Evolutionary conservation across 305 asterid species (phyloP).

Genomic region (Solanum chacoense): DNA sequence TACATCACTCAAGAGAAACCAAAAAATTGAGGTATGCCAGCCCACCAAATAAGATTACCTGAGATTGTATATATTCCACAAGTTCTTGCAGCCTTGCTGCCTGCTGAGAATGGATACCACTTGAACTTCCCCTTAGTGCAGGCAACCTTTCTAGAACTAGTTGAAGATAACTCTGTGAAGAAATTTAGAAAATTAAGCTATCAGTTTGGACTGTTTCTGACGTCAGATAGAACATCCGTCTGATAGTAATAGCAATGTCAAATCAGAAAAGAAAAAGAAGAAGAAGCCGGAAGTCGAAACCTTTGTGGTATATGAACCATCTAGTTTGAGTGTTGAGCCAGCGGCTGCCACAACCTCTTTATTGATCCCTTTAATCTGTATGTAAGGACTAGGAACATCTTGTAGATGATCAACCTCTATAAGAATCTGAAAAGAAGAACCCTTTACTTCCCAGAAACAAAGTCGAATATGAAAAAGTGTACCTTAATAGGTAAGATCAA

Average conservation of each 20-base stretch:
- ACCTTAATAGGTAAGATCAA: background rate
- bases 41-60: slow-evolving; percentile 31
- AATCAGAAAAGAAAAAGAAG: background rate
- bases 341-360: slow-evolving; percentile 80
- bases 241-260: background rate
- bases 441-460: background rate
- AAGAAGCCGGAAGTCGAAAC: slow-evolving; percentile 17
- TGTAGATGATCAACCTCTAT: slow-evolving; percentile 94
- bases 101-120: slow-evolving; percentile 86
- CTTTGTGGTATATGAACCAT: slow-evolving; percentile 95
- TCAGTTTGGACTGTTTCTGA: background rate
- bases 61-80: slow-evolving; percentile 70
- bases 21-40: background rate
- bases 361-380: slow-evolving; percentile 86
- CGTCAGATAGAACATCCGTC: background rate
- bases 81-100: slow-evolving; percentile 89
- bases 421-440: slow-evolving; percentile 49
- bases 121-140: slow-evolving; percentile 44
- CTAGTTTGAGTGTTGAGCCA: slow-evolving; percentile 75
- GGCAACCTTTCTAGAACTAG: slow-evolving; percentile 77
- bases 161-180: slow-evolving; percentile 80
- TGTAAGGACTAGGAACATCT: slow-evolving; percentile 75
- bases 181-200: slow-evolving; percentile 11
- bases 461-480: background rate
- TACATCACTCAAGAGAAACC: background rate